These are phyloP conservation scores for Mrakia gelida DNA, from an alignment of 768 basidiomycete species.

Conservation along the genomic window DNA sequence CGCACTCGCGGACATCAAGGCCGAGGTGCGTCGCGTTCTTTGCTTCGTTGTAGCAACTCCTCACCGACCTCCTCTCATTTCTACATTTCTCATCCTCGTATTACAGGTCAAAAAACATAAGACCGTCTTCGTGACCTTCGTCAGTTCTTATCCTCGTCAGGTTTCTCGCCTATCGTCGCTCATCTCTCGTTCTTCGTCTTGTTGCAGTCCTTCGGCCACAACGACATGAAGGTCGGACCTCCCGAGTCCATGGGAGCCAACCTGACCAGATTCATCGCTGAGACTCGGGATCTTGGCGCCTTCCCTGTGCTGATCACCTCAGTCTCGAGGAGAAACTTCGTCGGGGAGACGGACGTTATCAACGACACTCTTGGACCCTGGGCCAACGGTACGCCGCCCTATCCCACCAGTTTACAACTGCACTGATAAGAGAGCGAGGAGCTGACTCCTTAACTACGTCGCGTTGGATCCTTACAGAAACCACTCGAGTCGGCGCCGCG, in stretches of 20 bases:
- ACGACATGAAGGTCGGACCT: slow-evolving; percentile 13
- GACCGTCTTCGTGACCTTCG: slow-evolving; percentile 23
- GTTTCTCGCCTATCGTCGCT: neutral
- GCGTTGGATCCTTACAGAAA: neutral
- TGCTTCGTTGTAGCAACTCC: too few species aligned
- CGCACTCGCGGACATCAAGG: neutral
- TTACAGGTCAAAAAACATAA: slow-evolving; percentile 3
- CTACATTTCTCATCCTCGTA: too few species aligned
- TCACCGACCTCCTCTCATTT: too few species aligned
- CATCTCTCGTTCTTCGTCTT: neutral
- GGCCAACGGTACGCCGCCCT: neutral
- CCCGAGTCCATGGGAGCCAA: slow-evolving; percentile 18
- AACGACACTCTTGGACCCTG: slow-evolving; percentile 1
- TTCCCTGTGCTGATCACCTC: neutral
- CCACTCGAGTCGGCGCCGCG: neutral
- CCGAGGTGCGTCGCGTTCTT: neutral
- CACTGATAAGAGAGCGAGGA: too few species aligned
- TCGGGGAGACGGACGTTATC: neutral
- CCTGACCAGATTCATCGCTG: neutral
- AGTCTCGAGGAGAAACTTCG: neutral
- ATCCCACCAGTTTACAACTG: too few species aligned
- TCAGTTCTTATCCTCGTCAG: neutral
- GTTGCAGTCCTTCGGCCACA: slow-evolving; percentile 14
- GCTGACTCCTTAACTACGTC: too few species aligned
- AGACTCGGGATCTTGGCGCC: neutral